A percentile compares a stretch with the other conserved stretches of the same genome.
These are phyloP conservation scores for Hypoxylon sp. DNA, from an alignment of 2,329 filamentous ascomycete genomes.

Conservation along the genomic window DNA sequence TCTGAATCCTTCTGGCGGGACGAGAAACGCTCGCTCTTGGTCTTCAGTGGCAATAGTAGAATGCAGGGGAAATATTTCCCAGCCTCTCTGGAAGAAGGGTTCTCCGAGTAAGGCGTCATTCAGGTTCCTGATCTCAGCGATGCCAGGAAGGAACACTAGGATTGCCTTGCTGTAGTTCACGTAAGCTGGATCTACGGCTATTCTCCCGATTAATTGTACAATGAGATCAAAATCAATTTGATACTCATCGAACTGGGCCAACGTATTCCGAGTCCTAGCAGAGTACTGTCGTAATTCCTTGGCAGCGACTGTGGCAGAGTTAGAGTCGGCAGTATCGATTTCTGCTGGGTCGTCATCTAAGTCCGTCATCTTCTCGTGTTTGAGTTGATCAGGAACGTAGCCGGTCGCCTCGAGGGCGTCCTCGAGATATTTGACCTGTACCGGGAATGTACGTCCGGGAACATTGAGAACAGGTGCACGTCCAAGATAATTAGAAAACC, in stretches of 20 bases:
- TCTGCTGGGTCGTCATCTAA: constrained; percentile 73
- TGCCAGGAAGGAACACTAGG: constrained; percentile 93
- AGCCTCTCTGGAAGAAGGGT: constrained; percentile 79
- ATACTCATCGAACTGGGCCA: constrained; percentile 89
- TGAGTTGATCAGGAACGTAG: constrained; percentile 71
- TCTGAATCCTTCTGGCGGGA: constrained; percentile 84
- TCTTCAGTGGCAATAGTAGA: constrained; percentile 97
- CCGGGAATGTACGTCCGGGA: constrained; percentile 93
- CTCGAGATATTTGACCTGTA: constrained; percentile 88
- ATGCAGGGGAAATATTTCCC: constrained; percentile 91
- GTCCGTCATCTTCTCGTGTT: constrained; percentile 69
- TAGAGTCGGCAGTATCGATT: constrained; percentile 66
- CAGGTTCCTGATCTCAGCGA: constrained; percentile 90
- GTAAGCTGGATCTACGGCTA: constrained; percentile 79
- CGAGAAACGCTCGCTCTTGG: constrained; percentile 90
- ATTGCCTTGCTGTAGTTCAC: constrained; percentile 87
- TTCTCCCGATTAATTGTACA: constrained; percentile 80
- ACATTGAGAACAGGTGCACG: constrained; percentile 90
- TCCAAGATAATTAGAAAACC: constrained; percentile 90
- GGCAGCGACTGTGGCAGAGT: constrained; percentile 68
- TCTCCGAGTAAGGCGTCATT: constrained; percentile 88
- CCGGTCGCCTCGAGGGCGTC: constrained; percentile 92
- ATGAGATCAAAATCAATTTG: constrained; percentile 92
- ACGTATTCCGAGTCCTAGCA: constrained; percentile 78
- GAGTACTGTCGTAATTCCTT: constrained; percentile 82